Evolutionary conservation across 306 rosid species (phyloP).

Genomic region (Ormosia semicastrata): DNA sequence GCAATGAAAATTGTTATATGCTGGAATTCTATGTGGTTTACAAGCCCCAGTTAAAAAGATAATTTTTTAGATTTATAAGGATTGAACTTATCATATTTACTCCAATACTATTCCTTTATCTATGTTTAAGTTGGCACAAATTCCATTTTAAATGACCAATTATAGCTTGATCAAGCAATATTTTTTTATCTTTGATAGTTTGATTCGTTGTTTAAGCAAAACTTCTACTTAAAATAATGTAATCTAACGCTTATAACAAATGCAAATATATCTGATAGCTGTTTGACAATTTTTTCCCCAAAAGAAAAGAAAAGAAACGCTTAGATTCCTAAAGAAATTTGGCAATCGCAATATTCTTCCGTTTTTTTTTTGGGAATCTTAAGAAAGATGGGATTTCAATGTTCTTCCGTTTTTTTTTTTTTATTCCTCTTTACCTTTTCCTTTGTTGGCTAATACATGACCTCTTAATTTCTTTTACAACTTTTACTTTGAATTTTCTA

Average conservation of each 20-base stretch:
- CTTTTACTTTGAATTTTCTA: conserved; percentile 27
- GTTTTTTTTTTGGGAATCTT: neutral
- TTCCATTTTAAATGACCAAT: too few species aligned
- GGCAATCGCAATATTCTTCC: neutral
- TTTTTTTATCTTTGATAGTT: too few species aligned
- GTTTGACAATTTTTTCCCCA: neutral
- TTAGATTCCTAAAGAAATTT: neutral
- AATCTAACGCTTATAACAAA: neutral
- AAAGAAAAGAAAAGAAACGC: neutral
- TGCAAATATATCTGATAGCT: neutral
- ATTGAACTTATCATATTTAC: too few species aligned
- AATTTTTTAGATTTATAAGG: too few species aligned
- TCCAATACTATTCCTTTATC: too few species aligned
- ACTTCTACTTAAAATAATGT: too few species aligned
- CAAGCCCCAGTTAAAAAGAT: too few species aligned
- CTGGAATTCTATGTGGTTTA: too few species aligned
- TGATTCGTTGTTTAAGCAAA: too few species aligned
- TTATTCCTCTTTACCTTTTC: conserved; percentile 8
- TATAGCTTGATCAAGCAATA: too few species aligned
- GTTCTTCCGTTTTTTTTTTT: neutral
- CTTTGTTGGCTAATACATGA: conserved; percentile 9
- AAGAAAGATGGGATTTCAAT: neutral
- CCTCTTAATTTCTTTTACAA: neutral
- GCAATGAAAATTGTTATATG: too few species aligned
- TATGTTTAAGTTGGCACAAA: too few species aligned